phyloP scores from a whole-genome alignment of 2,329 filamentous ascomycete species.

The Trichoderma breve region DNA sequence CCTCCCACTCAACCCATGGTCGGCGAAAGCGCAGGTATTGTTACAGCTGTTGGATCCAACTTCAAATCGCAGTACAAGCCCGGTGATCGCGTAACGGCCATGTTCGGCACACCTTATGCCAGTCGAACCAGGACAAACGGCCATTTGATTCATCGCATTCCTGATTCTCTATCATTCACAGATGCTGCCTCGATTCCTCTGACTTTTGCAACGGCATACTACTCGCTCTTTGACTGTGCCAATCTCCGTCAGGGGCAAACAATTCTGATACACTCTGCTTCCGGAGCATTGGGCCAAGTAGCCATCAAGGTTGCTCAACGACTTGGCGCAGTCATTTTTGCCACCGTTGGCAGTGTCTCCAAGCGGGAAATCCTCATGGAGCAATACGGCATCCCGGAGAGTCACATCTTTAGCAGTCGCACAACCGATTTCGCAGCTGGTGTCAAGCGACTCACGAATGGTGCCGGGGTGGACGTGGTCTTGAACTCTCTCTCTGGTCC shows the following conservation, averaged over 20 bases:
- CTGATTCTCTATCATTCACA: background rate
- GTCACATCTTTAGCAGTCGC: constrained; percentile 10
- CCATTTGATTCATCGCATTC: background rate
- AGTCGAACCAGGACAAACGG: constrained; percentile 6
- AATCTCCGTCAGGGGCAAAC: constrained; percentile 24
- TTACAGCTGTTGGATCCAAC: constrained; percentile 31
- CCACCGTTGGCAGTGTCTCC: background rate
- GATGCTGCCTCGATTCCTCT: constrained; percentile 14
- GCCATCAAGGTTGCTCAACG: constrained; percentile 35
- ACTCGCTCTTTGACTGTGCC: constrained; percentile 26
- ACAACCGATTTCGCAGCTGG: background rate
- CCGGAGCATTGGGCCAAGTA: constrained; percentile 34
- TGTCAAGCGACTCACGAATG: background rate
- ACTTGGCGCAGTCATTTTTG: constrained; percentile 3
- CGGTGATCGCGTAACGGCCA: constrained; percentile 20
- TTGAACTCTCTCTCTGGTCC: constrained; percentile 33
- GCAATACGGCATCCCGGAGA: background rate
- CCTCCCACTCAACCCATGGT: constrained; percentile 30
- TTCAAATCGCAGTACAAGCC: constrained; percentile 26
- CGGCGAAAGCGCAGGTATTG: constrained; percentile 35
- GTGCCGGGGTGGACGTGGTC: constrained; percentile 34
- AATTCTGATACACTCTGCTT: constrained; percentile 29
- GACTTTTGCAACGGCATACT: constrained; percentile 21
- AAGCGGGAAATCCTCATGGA: background rate
- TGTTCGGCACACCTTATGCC: constrained; percentile 4